Evolutionary conservation across 2,329 filamentous ascomycete species (phyloP).

Genomic region (Botrytis paeoniae): DNA sequence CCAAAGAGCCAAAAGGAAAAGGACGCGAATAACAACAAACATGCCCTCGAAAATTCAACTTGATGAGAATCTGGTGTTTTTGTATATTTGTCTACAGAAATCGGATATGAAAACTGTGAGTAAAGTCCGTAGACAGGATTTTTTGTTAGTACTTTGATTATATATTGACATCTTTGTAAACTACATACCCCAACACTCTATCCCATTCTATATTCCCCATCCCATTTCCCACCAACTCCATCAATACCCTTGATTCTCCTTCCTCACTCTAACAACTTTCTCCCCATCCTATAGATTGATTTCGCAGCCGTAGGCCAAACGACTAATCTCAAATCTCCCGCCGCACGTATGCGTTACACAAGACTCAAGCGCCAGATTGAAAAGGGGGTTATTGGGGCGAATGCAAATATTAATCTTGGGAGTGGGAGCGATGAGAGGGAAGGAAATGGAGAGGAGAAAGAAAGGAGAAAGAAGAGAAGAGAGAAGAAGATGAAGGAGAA

Average conservation of each 20-base stretch:
- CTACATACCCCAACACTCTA: background rate
- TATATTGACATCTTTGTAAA: background rate
- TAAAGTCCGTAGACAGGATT: background rate
- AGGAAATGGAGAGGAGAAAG: constrained; percentile 10
- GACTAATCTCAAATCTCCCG: constrained; percentile 39
- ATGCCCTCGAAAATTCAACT: constrained; percentile 42
- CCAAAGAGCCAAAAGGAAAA: too few species aligned
- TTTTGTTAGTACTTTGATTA: background rate
- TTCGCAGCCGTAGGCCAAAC: constrained; percentile 40
- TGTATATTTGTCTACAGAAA: constrained; percentile 43
- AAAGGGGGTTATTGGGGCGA: constrained; percentile 32
- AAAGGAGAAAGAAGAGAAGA: background rate
- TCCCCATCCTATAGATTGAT: constrained; percentile 38
- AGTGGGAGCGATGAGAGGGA: constrained; percentile 8
- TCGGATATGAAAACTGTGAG: constrained; percentile 41
- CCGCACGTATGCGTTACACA: constrained; percentile 42
- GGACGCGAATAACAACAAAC: background rate
- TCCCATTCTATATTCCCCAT: background rate
- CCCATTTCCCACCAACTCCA: background rate
- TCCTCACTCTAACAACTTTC: background rate
- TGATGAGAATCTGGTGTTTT: constrained; percentile 42
- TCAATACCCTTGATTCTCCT: background rate
- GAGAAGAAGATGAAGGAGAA: background rate
- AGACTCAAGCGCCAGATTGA: constrained; percentile 39
- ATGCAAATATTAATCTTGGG: constrained; percentile 26